phyloP scores from a whole-genome alignment of 495 filamentous ascomycete species.

The Neurospora tetrasperma region DNA sequence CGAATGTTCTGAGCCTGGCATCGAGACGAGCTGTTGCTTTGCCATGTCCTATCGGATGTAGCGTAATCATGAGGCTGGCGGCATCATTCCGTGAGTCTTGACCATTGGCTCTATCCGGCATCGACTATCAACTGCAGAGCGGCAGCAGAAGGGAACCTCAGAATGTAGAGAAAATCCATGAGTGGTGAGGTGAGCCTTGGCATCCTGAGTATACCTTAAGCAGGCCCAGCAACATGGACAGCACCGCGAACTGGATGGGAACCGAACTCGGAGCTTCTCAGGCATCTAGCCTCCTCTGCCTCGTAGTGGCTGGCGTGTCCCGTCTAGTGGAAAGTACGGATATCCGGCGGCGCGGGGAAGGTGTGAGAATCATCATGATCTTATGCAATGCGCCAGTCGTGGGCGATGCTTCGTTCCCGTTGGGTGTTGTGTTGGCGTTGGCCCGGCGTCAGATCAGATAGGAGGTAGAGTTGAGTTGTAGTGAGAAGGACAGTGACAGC shows the following conservation, averaged over 20 bases:
- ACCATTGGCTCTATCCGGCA: slow-evolving; percentile 10
- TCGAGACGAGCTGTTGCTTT: not conserved
- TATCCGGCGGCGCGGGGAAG: not conserved
- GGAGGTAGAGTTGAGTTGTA: not conserved
- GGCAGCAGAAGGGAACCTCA: not conserved
- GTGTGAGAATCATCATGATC: not conserved
- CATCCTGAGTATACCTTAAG: not conserved
- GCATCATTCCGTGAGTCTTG: slow-evolving; percentile 17
- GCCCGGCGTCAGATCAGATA: not conserved
- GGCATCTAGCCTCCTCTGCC: not conserved
- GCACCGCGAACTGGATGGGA: not conserved
- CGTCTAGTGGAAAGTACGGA: not conserved
- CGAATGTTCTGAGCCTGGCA: not conserved
- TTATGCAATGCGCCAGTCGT: not conserved
- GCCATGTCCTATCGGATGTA: slow-evolving; percentile 20
- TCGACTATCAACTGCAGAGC: slow-evolving; percentile 7
- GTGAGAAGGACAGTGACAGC: not conserved
- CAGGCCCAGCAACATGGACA: not conserved
- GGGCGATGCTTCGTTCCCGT: not conserved
- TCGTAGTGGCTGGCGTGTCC: not conserved
- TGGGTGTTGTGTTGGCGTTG: not conserved
- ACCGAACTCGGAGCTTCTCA: not conserved
- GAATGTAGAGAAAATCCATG: not conserved
- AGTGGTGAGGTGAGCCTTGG: not conserved
- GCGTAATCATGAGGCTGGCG: slow-evolving; percentile 25